Percentiles rank a stretch among this genome's conserved stretches.
Conservation (phyloP, 306 rosid species). For the Cucumis melo region DNA sequence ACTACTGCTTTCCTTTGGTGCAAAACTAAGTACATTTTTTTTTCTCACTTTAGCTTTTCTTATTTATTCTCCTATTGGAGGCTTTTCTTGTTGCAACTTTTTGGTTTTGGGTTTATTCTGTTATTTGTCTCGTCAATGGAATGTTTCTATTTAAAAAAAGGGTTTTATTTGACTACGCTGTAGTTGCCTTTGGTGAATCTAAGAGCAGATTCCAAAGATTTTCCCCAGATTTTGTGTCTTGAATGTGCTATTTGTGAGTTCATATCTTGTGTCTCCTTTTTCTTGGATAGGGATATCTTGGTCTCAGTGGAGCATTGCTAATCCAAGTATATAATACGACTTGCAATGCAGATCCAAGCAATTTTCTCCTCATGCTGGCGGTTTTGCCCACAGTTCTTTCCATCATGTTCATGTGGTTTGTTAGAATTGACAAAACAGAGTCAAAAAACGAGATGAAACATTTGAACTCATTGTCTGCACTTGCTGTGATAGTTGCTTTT, state of each 20-base stretch:
- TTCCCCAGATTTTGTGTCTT: not conserved
- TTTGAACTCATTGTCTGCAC: conserved; percentile 42
- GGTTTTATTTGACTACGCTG: not conserved
- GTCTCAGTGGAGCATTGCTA: conserved; percentile 82
- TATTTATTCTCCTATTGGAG: too few species aligned
- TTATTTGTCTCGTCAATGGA: too few species aligned
- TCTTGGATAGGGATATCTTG: conserved; percentile 64
- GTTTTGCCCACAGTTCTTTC: conserved; percentile 45
- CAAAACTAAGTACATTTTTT: too few species aligned
- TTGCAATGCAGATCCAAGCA: conserved; percentile 44
- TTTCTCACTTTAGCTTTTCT: too few species aligned
- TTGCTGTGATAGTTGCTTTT: conserved; percentile 39
- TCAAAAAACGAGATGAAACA: conserved; percentile 39
- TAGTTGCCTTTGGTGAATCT: not conserved
- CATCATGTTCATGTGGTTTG: conserved; percentile 40
- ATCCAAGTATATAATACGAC: conserved; percentile 48
- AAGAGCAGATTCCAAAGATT: not conserved
- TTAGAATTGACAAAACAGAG: conserved; percentile 42
- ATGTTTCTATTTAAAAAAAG: too few species aligned
- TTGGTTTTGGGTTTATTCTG: too few species aligned
- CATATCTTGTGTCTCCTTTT: not conserved
- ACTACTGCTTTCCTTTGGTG: too few species aligned
- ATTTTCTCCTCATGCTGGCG: conserved; percentile 60
- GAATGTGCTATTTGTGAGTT: not conserved
- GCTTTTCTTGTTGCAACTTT: too few species aligned